These are phyloP conservation scores for Pseudogymnoascus sp. DNA, from an alignment of 2,329 filamentous ascomycete genomes.

Conservation along the genomic window DNA sequence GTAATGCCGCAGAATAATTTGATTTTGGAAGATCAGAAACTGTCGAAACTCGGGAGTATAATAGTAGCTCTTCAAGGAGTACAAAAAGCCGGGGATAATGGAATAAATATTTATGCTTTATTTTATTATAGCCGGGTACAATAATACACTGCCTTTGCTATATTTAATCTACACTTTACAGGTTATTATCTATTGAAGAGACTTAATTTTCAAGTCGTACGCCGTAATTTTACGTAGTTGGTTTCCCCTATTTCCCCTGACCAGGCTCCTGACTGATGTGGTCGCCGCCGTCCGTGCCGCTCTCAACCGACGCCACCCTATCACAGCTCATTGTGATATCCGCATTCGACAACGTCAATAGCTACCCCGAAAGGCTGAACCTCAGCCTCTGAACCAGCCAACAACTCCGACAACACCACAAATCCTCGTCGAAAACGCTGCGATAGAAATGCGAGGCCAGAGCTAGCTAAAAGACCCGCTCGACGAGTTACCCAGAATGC, in stretches of 20 bases:
- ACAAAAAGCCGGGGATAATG: not conserved
- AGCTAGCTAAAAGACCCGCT: not conserved
- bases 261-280: not conserved
- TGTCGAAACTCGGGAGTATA: not conserved
- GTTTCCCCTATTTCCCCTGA: not conserved
- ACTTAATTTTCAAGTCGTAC: not conserved
- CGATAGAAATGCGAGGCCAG: not conserved
- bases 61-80: not conserved
- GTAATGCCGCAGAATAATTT: not conserved
- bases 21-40: not conserved
- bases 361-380: not conserved
- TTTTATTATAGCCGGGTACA: not conserved
- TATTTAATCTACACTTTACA: not conserved
- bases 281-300: not conserved
- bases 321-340: not conserved
- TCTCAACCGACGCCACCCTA: conserved; percentile 6
- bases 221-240: not conserved
- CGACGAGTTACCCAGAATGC: not conserved
- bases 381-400: not conserved
- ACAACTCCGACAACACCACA: not conserved
- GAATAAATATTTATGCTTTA: not conserved
- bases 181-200: not conserved
- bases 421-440: not conserved
- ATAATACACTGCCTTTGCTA: not conserved
- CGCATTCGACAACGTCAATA: conserved; percentile 1